Evolutionary conservation across 2,329 filamentous ascomycete species (phyloP).

Genomic region (Neofusicoccum sp.): DNA sequence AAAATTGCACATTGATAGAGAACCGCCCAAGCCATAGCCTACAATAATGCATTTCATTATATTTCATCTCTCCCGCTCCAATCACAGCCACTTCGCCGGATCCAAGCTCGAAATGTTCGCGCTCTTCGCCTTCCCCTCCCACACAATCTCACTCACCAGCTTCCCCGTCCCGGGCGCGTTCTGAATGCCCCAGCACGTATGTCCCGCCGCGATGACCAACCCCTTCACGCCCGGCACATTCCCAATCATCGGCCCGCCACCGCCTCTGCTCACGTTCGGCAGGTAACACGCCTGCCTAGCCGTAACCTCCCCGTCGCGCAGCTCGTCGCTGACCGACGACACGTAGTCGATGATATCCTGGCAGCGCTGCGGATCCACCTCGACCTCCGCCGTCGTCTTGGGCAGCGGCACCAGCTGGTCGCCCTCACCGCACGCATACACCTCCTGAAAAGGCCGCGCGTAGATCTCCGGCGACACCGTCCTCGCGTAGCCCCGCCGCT

Average conservation of each 20-base stretch:
- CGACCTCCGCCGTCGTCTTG: constrained; percentile 69
- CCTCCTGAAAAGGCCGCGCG: constrained; percentile 79
- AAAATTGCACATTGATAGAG: no score
- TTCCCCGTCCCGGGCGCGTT: constrained; percentile 78
- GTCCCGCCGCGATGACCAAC: constrained; percentile 78
- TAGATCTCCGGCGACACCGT: constrained; percentile 89
- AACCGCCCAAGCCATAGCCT: no score
- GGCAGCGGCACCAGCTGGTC: constrained; percentile 75
- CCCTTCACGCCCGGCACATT: constrained; percentile 65
- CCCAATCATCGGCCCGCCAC: constrained; percentile 77
- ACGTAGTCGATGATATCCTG: constrained; percentile 84
- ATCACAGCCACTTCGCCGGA: constrained; percentile 33
- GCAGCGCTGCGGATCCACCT: constrained; percentile 72
- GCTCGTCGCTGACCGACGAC: constrained; percentile 52
- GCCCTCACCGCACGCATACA: constrained; percentile 92
- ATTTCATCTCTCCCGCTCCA: not conserved
- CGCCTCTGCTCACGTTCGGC: constrained; percentile 63
- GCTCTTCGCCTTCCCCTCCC: constrained; percentile 44
- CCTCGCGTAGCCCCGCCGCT: constrained; percentile 28
- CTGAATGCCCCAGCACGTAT: constrained; percentile 98
- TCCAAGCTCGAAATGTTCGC: constrained; percentile 43
- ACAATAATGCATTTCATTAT: no score
- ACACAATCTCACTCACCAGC: constrained; percentile 47
- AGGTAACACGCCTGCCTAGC: constrained; percentile 90
- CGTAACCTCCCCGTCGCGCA: constrained; percentile 56